phyloP scores from a whole-genome alignment of 345 rosid genomes.

The Brassica carinata region DNA sequence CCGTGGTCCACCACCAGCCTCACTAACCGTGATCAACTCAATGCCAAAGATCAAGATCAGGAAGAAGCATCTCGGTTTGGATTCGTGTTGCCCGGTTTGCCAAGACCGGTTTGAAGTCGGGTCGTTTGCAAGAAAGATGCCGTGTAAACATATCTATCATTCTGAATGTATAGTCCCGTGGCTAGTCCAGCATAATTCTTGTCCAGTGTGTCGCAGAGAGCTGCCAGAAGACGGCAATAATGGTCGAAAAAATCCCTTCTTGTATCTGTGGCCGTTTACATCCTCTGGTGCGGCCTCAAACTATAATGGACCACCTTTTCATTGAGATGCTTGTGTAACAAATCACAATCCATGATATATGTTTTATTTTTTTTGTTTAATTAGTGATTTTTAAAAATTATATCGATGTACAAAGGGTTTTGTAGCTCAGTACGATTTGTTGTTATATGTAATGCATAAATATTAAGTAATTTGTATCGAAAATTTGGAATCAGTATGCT shows the following conservation, averaged over 20 bases:
- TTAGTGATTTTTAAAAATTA: background rate
- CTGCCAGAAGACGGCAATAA: constrained; percentile 5
- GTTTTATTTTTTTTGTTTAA: background rate
- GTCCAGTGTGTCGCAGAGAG: constrained; percentile 41
- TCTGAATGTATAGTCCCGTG: constrained; percentile 31
- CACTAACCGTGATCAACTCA: constrained; percentile 12
- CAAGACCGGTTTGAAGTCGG: constrained; percentile 37
- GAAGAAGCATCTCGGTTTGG: constrained; percentile 31
- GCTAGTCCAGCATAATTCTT: constrained; percentile 35
- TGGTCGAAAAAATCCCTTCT: constrained; percentile 8
- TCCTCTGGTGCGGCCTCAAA: constrained; percentile 25
- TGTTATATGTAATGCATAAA: too few relatives aligned
- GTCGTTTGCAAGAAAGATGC: constrained; percentile 35
- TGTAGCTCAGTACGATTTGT: background rate
- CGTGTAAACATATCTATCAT: constrained; percentile 40
- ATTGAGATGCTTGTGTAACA: constrained; percentile 10
- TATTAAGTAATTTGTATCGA: too few relatives aligned
- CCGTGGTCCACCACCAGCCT: constrained; percentile 41
- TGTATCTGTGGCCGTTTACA: constrained; percentile 34
- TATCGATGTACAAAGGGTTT: background rate
- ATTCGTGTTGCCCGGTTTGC: constrained; percentile 25
- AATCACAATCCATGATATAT: background rate
- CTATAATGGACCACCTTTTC: constrained; percentile 10
- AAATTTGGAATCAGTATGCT: too few relatives aligned
- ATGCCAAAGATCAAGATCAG: constrained; percentile 33